Base-by-base conservation (phyloP, 768 basidiomycete genomes). In the Solioccasus polychromus region DNA sequence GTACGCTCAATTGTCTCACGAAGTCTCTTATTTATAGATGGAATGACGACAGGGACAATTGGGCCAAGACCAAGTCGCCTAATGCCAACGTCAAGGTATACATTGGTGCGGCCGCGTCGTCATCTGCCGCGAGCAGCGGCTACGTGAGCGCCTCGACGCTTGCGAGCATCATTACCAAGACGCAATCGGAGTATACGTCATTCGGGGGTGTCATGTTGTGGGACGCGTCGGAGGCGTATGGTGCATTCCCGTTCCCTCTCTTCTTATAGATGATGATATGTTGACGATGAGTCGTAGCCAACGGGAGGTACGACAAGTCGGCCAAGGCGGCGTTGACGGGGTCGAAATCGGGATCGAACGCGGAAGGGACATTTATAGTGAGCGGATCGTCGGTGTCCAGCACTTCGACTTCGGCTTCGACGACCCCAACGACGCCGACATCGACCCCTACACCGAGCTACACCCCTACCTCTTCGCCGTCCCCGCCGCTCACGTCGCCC, bases 41-140 rank as follows among this genome's bases (percentile, higher is more conserved):
- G n/a, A n/a, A n/a, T 28, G 28, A 28, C 28, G 28, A 28, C 25
- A 74, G 74, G 75, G 74, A 73, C 47, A 68, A 62, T 51, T 77
- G 75, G 75, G 75, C 75, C 6, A 67, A 62, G 31, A 63, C 59
- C 0, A 50, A 60, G 26, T 74, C 75, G 1, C 63, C 71, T 4
- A 77, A 76, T 66, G 58, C 57, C 51, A 58, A 73, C 55, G 67
- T 76, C 44, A 77, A 77, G 54, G 61, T 77, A 7, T 77, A 69
- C 57, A 70, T 77, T 35, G 75, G 76, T 35, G 76, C 68, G 18
- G 74, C 76, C 0, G 75, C 67, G 0, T 66, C 74, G 1, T 38
- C 63, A 1, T 36, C 57, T 1, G 72, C 75, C 1, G 75, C 75
- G 4, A 59, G 65, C 23, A 66, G 57, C 3, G 76, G 76, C 11